phyloP scores from a whole-genome alignment of 805 yeast genomes.

The Pichia thaimueangensis region DNA sequence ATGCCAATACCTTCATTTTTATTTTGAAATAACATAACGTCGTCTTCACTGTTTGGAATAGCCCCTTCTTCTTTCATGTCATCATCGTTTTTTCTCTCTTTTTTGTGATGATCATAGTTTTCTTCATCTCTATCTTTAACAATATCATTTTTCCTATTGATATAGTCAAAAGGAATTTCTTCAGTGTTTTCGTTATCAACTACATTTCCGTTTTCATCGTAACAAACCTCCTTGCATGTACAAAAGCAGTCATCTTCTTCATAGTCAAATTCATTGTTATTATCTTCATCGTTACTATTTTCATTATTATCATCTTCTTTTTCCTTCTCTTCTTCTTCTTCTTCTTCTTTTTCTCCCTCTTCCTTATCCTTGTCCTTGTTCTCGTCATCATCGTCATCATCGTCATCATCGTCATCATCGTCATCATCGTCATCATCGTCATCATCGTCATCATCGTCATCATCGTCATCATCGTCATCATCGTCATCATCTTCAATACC shows the following conservation, averaged over 20 bases:
- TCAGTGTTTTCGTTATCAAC: no score
- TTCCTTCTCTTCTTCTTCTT: background rate
- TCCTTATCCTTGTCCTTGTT: background rate
- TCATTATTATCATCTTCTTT: background rate
- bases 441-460: background rate
- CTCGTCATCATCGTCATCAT: background rate
- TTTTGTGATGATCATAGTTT: background rate
- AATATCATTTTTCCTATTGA: no score
- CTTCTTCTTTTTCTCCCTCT: background rate
- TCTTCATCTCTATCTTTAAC: background rate
- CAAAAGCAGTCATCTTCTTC: no score
- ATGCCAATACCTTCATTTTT: no score
- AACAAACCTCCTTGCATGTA: no score
- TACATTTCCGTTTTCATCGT: no score
- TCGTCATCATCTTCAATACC: background rate
- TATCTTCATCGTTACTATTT: background rate
- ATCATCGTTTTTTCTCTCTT: background rate
- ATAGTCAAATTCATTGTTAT: no score
- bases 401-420: background rate
- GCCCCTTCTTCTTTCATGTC: background rate
- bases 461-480: slow-evolving; percentile 2
- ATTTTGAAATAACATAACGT: no score
- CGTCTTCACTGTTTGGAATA: no score
- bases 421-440: slow-evolving; percentile 1
- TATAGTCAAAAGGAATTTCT: no score